phyloP scores from a whole-genome alignment of 768 basidiomycete species.

The Hygrocybe punicea region DNA sequence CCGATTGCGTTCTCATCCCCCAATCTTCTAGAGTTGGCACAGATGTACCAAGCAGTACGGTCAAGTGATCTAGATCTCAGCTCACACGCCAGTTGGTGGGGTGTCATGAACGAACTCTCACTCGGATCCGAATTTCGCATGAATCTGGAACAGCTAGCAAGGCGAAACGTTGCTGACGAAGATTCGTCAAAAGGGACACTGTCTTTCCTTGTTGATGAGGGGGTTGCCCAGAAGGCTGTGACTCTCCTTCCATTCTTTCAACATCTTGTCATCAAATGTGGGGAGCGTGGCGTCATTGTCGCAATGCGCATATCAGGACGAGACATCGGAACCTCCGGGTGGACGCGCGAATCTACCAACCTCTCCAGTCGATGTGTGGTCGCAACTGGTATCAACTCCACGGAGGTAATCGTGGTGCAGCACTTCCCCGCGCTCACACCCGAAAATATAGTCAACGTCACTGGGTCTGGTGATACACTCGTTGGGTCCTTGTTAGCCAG shows the following conservation, averaged over 20 bases:
- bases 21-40: slow-evolving; percentile 73
- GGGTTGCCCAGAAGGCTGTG: slow-evolving; percentile 76
- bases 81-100: slow-evolving; percentile 62
- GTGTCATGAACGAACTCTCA: slow-evolving; percentile 55
- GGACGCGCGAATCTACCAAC: slow-evolving; percentile 51
- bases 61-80: slow-evolving; percentile 48
- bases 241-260: slow-evolving; percentile 82
- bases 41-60: slow-evolving; percentile 51
- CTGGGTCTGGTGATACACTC: slow-evolving; percentile 90
- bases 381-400: slow-evolving; percentile 42
- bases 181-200: slow-evolving; percentile 44
- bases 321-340: slow-evolving; percentile 42
- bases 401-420: slow-evolving; percentile 57
- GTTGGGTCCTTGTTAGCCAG: slow-evolving; percentile 79
- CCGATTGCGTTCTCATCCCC: slow-evolving; percentile 77
- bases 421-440: slow-evolving; percentile 63
- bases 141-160: slow-evolving; percentile 61
- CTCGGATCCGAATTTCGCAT: slow-evolving; percentile 65
- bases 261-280: slow-evolving; percentile 83
- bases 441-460: slow-evolving; percentile 61
- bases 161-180: slow-evolving; percentile 41
- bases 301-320: slow-evolving; percentile 52
- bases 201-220: slow-evolving; percentile 62
- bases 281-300: slow-evolving; percentile 61
- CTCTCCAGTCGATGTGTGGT: slow-evolving; percentile 48